These are phyloP conservation scores for Wakefieldia striispora DNA, from an alignment of 768 basidiomycete species.

Conservation along the genomic window DNA sequence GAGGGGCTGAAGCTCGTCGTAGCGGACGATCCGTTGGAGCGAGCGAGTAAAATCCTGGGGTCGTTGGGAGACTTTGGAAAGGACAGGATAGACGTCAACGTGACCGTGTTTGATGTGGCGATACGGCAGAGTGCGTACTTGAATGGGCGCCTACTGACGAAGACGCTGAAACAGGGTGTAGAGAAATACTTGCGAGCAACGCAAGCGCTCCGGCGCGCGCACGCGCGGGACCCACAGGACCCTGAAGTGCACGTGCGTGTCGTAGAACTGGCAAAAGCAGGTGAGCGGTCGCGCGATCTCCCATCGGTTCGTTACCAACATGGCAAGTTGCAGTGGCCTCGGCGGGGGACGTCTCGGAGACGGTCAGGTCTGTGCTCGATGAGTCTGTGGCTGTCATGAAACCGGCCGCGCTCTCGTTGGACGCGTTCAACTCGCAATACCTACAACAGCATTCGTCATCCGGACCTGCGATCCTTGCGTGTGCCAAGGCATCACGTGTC, in stretches of 20 bases:
- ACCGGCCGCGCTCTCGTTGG: slow-evolving; percentile 55
- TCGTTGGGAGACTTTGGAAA: slow-evolving; percentile 56
- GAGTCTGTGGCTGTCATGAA: slow-evolving; percentile 50
- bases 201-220: slow-evolving; percentile 60
- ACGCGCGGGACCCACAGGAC: slow-evolving; percentile 48
- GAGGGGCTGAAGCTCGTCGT: slow-evolving; percentile 71
- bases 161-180: slow-evolving; percentile 26
- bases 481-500: slow-evolving; percentile 52
- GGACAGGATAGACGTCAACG: slow-evolving; percentile 67
- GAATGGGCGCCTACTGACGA: background rate
- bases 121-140: slow-evolving; percentile 68
- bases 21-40: slow-evolving; percentile 65
- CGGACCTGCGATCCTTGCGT: slow-evolving; percentile 56
- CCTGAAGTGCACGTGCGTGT: slow-evolving; percentile 73
- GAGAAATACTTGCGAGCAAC: slow-evolving; percentile 82
- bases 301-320: too few relatives aligned
- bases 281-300: slow-evolving; percentile 34
- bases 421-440: slow-evolving; percentile 72
- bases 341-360: slow-evolving; percentile 42
- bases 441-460: slow-evolving; percentile 59
- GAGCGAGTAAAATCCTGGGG: slow-evolving; percentile 66
- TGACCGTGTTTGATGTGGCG: slow-evolving; percentile 76
- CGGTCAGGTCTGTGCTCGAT: slow-evolving; percentile 50
- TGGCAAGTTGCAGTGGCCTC: slow-evolving; percentile 40
- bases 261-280: slow-evolving; percentile 56